Percentiles rank a stretch among this genome's conserved stretches.
These are phyloP conservation scores for Botrytis sinoallii DNA, from an alignment of 2,329 filamentous ascomycete genomes.

Conservation along the genomic window DNA sequence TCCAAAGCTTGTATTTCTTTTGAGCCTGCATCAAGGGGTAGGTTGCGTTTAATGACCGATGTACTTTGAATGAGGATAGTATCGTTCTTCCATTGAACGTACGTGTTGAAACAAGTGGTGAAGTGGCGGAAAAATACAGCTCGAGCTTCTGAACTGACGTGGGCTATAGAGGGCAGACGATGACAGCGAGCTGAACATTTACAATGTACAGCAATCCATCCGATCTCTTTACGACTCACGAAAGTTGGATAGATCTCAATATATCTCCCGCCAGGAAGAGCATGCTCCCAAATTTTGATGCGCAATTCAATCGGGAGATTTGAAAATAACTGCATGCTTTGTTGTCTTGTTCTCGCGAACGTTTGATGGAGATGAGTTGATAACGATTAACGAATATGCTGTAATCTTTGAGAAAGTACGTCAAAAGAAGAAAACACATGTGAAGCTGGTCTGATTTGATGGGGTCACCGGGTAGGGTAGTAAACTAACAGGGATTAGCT, in stretches of 20 bases:
- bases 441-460: not conserved
- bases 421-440: not conserved
- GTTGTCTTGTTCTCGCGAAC: not conserved
- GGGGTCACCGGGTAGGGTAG: too few species aligned
- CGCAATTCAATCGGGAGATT: not conserved
- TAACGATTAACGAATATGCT: not conserved
- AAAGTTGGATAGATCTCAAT: conserved; percentile 1
- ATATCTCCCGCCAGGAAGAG: conserved; percentile 1
- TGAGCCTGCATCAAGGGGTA: not conserved
- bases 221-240: not conserved
- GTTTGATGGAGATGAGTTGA: not conserved
- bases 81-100: not conserved
- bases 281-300: not conserved
- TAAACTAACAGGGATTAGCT: not conserved
- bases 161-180: not conserved
- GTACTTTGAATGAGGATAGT: conserved; percentile 4
- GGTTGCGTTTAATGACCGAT: not conserved
- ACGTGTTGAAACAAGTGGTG: conserved; percentile 3
- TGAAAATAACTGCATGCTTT: not conserved
- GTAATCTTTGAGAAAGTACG: not conserved
- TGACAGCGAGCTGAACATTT: not conserved
- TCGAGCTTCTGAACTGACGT: not conserved
- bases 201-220: not conserved
- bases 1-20: not conserved
- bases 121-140: not conserved